Evolutionary conservation across 768 basidiomycete genomes (phyloP).

Genomic region (Russula sp.): DNA sequence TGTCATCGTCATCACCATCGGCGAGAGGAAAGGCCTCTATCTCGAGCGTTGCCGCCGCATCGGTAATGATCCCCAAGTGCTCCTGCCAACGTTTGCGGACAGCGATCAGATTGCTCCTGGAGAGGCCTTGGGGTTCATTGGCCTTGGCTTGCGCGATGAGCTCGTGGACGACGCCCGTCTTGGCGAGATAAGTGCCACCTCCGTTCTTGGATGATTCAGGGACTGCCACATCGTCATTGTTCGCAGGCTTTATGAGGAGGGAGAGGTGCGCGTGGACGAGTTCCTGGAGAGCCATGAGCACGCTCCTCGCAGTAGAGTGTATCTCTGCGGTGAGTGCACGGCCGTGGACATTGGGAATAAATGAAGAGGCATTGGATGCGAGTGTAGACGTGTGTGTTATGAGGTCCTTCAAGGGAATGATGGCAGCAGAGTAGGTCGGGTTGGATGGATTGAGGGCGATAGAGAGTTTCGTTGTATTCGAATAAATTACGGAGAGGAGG

Average conservation of each 20-base stretch:
- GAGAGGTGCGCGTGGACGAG: slow-evolving; percentile 15
- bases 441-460: slow-evolving; percentile 52
- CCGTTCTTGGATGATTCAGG: slow-evolving; percentile 12
- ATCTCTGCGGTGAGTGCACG: slow-evolving; percentile 22
- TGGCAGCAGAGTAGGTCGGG: slow-evolving; percentile 32
- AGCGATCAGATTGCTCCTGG: slow-evolving; percentile 22
- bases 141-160: slow-evolving; percentile 44
- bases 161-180: slow-evolving; percentile 54
- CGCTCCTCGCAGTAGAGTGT: slow-evolving; percentile 11
- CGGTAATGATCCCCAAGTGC: slow-evolving; percentile 11
- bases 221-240: not conserved
- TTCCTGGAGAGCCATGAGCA: slow-evolving; percentile 17
- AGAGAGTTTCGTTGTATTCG: slow-evolving; percentile 51
- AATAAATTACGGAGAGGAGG: slow-evolving; percentile 50
- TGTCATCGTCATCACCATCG: not conserved
- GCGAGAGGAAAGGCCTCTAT: not conserved
- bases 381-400: slow-evolving; percentile 10
- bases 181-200: slow-evolving; percentile 46
- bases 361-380: slow-evolving; percentile 17
- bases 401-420: slow-evolving; percentile 16
- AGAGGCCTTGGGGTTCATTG: slow-evolving; percentile 12
- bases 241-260: not conserved
- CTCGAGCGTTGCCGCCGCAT: slow-evolving; percentile 13
- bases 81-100: slow-evolving; percentile 23
- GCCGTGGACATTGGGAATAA: slow-evolving; percentile 18